Conservation (phyloP, 176 grass and related monocot species). For the Chloris gayana region DNA sequence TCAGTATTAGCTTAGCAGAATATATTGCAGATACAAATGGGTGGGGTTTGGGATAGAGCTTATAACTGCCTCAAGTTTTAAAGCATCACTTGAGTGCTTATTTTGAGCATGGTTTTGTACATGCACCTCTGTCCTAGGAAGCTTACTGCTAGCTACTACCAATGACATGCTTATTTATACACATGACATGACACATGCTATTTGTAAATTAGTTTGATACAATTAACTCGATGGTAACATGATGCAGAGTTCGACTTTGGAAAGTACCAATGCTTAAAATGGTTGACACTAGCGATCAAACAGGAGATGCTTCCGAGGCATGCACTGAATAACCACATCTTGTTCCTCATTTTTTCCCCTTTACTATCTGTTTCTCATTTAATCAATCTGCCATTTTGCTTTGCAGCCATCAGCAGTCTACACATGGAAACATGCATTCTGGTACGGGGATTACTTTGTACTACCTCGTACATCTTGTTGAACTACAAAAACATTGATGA, state of each 20-base stretch:
- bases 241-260: slow-evolving; percentile 81
- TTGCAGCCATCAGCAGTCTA: slow-evolving; percentile 79
- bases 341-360: neutral
- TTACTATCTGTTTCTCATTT: slow-evolving; percentile 36
- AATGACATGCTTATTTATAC: neutral
- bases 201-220: neutral
- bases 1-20: slow-evolving; percentile 15
- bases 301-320: slow-evolving; percentile 67
- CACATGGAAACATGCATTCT: slow-evolving; percentile 96
- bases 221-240: neutral
- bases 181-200: neutral
- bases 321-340: slow-evolving; percentile 20
- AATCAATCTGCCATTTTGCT: slow-evolving; percentile 26
- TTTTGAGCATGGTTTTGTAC: neutral
- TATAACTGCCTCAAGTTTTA: slow-evolving; percentile 10
- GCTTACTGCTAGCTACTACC: neutral
- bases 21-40: neutral
- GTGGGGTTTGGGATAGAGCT: slow-evolving; percentile 4
- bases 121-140: slow-evolving; percentile 16
- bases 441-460: slow-evolving; percentile 44
- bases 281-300: slow-evolving; percentile 43
- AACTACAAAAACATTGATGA: neutral
- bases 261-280: slow-evolving; percentile 79
- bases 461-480: neutral
- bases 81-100: neutral